Evolutionary conservation across 2,329 filamentous ascomycete species (phyloP), one percentile per base, ranked within the genome.

Genomic region (Metarhizium album): DNA sequence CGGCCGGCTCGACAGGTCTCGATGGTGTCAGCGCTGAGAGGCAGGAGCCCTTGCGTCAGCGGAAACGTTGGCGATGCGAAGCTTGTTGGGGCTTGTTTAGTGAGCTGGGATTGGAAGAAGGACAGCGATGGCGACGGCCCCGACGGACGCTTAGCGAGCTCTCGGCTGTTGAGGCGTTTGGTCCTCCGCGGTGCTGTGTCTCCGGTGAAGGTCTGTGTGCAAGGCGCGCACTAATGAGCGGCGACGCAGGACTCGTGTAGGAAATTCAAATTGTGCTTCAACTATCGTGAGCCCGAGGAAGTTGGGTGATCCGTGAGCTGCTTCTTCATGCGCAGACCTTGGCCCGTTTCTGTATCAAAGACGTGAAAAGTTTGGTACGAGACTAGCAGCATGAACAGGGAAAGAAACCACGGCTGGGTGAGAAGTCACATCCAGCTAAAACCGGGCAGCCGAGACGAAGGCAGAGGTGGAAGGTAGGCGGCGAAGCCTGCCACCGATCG

Each of bases 121-220:
- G 53, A 45, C 42, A 23, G 40, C 33, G 52, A 20, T 20, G 3
- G 47, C 45, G 35, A 43, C 48, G 50, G 52, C 48, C 23, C 29
- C 38, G 16, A 20, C 18, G 45, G 35, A 42, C 51, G 52, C 52
- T 56, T 55, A 56, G 54, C 54, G 54, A 56, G 47, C 24, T 46
- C 47, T 50, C 48, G 51, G 49, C 51, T 49, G 45, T 42, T 46
- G 50, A 43, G 45, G 42, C 46, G 22, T 29, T 42, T n/a, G n/a
- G 50, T 52, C 3, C 23, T 27, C 27, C 27, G 7, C 11, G 27
- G 27, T 29, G 27, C 27, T 29, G 7, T 29, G 27, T 29, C 27
- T 9, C 11, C 27, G 27, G 11, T 29, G 7, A 31, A 35, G 33
- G 33, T 14, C 11, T 46, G 20, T 27, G 45, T 51, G 42, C 48